Evolutionary conservation across 495 filamentous ascomycete genomes (phyloP), one percentile per base, ranked within the genome.

Genomic region (Aspergillus cristatus): DNA sequence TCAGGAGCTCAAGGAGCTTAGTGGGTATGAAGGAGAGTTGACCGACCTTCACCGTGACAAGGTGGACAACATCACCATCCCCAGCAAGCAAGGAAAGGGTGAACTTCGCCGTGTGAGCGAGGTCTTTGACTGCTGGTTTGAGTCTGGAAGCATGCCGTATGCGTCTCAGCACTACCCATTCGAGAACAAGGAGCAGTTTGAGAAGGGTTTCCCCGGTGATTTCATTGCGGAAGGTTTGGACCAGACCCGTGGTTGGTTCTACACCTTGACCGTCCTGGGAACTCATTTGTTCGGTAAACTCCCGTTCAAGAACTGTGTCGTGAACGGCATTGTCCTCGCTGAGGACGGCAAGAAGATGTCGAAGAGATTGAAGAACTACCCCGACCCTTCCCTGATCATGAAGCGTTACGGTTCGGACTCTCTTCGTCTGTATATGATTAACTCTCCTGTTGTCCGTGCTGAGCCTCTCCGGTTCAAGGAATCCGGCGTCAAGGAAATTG

Each of bases 311-410:
- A 96, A 97, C 57, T 94, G 88, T 51, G 84, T 97, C 10, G 93
- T 97, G 31, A 97, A 94, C 51, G 91, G 91, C 8, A 93, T 98
- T 38, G 91, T 98, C 1, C 71, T 98, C 20, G 91, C 81, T 6
- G 88, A 94, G 58, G 88, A 97, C 51, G 91, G 91, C 36, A 96
- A 95, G 70, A 98, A 98, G 69, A 98, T 98, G 91, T 96, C 89
- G 1, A 98, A 98, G 68, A 76, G 93, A 28, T 68, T 95, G 28
- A 91, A 96, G 69, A 98, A 98, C 60, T 98, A 96, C 55, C 93
- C 93, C 7, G 93, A 97, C 51, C 91, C 93, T 8, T 63, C 63
- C 24, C 54, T 87, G 14, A 74, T 98, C 46, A 95, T 98, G 72
- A 59, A 82, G 32, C 79, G 80, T 39, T 95, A 94, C 51, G 91